Evolutionary conservation across 2,329 filamentous ascomycete genomes (phyloP).

Genomic region (Phialophora tarda): DNA sequence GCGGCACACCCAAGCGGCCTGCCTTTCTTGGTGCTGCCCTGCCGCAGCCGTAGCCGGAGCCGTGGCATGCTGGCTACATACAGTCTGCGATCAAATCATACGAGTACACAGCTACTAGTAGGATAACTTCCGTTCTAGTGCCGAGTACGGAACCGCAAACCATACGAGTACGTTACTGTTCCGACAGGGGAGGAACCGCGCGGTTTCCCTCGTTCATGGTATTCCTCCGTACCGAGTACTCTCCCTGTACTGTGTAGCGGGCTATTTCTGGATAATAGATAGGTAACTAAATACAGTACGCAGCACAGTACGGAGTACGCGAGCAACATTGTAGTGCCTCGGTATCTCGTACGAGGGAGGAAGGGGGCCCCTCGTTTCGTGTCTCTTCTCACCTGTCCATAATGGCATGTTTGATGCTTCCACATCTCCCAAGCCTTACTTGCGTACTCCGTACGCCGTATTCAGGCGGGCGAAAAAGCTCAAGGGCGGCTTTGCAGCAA

Average conservation of each 20-base stretch:
- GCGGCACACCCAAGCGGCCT: too few species aligned
- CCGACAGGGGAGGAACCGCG: background rate
- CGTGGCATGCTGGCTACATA: background rate
- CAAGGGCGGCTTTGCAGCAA: too few species aligned
- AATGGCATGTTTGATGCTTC: too few species aligned
- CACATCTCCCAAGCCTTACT: too few species aligned
- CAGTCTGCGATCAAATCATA: background rate
- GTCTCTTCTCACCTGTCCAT: too few species aligned
- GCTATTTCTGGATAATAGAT: constrained; percentile 2
- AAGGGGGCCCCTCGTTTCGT: too few species aligned
- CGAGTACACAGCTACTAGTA: too few species aligned
- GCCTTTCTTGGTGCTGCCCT: background rate
- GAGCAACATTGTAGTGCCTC: too few species aligned
- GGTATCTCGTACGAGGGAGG: too few species aligned
- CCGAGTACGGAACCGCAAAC: background rate
- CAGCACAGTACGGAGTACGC: too few species aligned
- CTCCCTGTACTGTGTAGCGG: background rate
- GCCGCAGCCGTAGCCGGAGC: background rate
- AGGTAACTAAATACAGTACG: background rate
- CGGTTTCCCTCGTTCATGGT: background rate
- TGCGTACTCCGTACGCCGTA: too few species aligned
- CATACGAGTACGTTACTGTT: constrained; percentile 3
- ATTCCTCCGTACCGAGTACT: background rate
- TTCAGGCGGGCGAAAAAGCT: too few species aligned
- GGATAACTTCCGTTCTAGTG: background rate